Evolutionary conservation across 495 filamentous ascomycete genomes (phyloP).

Genomic region (Neurospora sp.): DNA sequence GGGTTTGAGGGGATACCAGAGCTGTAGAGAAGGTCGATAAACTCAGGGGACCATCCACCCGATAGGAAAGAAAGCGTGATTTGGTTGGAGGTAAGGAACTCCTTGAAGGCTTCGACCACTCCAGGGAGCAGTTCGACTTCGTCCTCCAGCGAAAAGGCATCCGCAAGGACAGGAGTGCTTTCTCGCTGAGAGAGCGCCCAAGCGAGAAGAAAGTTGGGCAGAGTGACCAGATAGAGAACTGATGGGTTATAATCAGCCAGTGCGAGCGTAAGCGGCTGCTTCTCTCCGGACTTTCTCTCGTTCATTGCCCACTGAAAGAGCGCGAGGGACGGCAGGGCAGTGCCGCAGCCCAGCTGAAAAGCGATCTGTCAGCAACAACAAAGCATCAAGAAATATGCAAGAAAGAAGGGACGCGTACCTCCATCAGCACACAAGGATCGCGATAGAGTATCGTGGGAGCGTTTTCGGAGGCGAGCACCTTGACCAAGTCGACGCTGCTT

Average conservation of each 20-base stretch:
- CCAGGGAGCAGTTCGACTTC: constrained; percentile 65
- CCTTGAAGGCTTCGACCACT: constrained; percentile 51
- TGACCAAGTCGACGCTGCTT: constrained; percentile 80
- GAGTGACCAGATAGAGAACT: constrained; percentile 75
- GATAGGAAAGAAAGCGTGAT: constrained; percentile 68
- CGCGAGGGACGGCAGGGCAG: constrained; percentile 71
- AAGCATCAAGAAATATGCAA: neutral
- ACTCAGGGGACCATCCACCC: constrained; percentile 69
- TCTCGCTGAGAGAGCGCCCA: constrained; percentile 50
- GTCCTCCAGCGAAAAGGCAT: constrained; percentile 42
- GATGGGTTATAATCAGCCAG: constrained; percentile 84
- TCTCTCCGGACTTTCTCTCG: constrained; percentile 14
- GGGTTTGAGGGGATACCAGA: constrained; percentile 9
- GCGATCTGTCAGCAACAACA: constrained; percentile 11
- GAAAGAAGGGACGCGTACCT: constrained; percentile 44
- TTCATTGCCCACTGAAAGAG: constrained; percentile 61
- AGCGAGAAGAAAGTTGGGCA: constrained; percentile 78
- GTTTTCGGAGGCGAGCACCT: constrained; percentile 46
- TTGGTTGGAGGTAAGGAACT: constrained; percentile 41
- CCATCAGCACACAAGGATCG: constrained; percentile 49
- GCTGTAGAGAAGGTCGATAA: constrained; percentile 46
- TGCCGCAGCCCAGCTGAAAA: constrained; percentile 76
- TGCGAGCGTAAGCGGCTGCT: constrained; percentile 46
- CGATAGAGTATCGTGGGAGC: constrained; percentile 46
- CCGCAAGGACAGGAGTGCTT: constrained; percentile 20